Conservation (phyloP, 2,329 filamentous ascomycete genomes). For the Penicillium sp. region DNA sequence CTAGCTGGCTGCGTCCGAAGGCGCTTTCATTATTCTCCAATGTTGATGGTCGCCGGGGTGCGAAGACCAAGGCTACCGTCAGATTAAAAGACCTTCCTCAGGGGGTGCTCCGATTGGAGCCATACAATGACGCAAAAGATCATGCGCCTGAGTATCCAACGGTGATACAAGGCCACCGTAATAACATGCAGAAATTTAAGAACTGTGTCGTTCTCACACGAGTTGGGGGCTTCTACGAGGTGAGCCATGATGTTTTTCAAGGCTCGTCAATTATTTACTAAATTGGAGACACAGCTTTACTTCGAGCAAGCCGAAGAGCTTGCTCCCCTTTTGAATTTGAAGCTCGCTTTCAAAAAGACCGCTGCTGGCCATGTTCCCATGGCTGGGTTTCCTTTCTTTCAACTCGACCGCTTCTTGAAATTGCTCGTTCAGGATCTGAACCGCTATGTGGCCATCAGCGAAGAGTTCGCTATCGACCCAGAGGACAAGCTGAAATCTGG, state of each 20-base stretch:
- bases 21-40: slow-evolving; percentile 9
- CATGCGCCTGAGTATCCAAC: slow-evolving; percentile 65
- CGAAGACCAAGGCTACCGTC: slow-evolving; percentile 33
- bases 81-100: slow-evolving; percentile 51
- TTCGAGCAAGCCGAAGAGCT: slow-evolving; percentile 91
- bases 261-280: background rate
- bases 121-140: slow-evolving; percentile 40
- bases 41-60: slow-evolving; percentile 22
- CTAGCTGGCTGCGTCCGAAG: slow-evolving; percentile 15
- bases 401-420: slow-evolving; percentile 89
- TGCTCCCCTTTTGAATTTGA: slow-evolving; percentile 79
- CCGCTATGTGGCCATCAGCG: slow-evolving; percentile 86
- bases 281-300: slow-evolving; percentile 57
- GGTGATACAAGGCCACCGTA: slow-evolving; percentile 79
- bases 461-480: slow-evolving; percentile 76
- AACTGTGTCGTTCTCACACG: slow-evolving; percentile 88
- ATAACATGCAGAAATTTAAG: slow-evolving; percentile 83
- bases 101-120: slow-evolving; percentile 45
- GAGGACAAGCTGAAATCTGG: slow-evolving; percentile 66
- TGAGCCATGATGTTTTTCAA: slow-evolving; percentile 19
- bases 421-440: slow-evolving; percentile 84
- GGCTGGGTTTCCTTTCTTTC: slow-evolving; percentile 91
- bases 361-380: slow-evolving; percentile 74
- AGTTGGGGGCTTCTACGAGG: slow-evolving; percentile 92
- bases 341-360: slow-evolving; percentile 76